phyloP scores from a whole-genome alignment of 1,284 basidiomycete species.

The Veloporphyrellus conicus region DNA sequence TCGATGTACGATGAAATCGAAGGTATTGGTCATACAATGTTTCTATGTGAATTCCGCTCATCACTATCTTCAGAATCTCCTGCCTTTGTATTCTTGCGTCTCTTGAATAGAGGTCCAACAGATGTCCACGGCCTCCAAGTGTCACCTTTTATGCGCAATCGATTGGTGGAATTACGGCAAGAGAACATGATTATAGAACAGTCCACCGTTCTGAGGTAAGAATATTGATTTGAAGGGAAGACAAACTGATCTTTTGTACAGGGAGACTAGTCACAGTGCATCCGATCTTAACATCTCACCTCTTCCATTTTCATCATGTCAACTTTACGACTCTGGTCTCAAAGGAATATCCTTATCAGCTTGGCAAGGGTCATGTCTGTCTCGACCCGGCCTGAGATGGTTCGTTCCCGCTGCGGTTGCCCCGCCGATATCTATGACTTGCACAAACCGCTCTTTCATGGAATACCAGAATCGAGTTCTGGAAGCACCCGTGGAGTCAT shows the following conservation, averaged over 20 bases:
- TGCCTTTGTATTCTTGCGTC: conserved; percentile 74
- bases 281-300: conserved; percentile 24
- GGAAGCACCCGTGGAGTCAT: conserved; percentile 67
- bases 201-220: conserved; percentile 50
- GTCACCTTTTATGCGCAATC: conserved; percentile 53
- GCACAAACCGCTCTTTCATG: conserved; percentile 75
- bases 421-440: conserved; percentile 74
- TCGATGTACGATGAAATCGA: conserved; percentile 61
- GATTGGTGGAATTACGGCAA: conserved; percentile 45
- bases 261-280: conserved; percentile 22
- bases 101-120: conserved; percentile 59
- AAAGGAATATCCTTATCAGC: conserved; percentile 56
- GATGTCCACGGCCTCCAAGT: conserved; percentile 63
- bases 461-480: conserved; percentile 62
- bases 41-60: conserved; percentile 4
- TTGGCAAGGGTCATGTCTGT: conserved; percentile 77
- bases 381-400: conserved; percentile 75
- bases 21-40: conserved; percentile 37
- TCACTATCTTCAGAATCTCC: conserved; percentile 34
- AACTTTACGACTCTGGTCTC: conserved; percentile 48
- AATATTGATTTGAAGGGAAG: conserved; percentile 12
- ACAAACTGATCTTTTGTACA: conserved; percentile 13
- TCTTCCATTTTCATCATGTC: conserved; percentile 37
- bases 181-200: conserved; percentile 43
- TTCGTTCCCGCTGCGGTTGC: conserved; percentile 81